Evolutionary conservation across 2,329 filamentous ascomycete species (phyloP).

Genomic region (Cercospora brassicicola): DNA sequence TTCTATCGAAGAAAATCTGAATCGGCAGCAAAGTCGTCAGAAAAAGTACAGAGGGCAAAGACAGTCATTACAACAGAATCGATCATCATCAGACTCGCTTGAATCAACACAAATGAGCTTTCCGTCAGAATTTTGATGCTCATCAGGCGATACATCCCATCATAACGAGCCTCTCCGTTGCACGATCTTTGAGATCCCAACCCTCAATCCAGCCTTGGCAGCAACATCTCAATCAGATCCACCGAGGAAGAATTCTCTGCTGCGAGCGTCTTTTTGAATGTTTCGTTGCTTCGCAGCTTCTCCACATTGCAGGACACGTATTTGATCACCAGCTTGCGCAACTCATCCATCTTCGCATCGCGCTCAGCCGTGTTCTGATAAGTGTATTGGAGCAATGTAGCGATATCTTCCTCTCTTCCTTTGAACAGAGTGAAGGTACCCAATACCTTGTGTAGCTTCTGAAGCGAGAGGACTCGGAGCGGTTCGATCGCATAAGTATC

Average conservation of each 20-base stretch:
- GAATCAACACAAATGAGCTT: too few relatives aligned
- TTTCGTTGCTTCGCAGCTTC: not conserved
- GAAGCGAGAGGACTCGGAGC: not conserved
- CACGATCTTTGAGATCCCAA: too few relatives aligned
- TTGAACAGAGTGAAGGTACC: not conserved
- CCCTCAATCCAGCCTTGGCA: not conserved
- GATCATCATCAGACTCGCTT: too few relatives aligned
- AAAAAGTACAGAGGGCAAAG: too few relatives aligned
- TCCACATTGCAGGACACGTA: not conserved
- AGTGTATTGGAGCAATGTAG: not conserved
- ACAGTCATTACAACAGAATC: too few relatives aligned
- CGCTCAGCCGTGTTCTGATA: not conserved
- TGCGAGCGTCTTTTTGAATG: not conserved
- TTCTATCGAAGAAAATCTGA: too few relatives aligned
- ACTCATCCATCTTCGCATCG: not conserved
- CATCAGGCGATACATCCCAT: too few relatives aligned
- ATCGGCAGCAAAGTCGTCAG: too few relatives aligned
- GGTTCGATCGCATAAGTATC: not conserved
- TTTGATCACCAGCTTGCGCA: not conserved
- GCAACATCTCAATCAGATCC: not conserved
- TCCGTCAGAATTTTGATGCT: too few relatives aligned
- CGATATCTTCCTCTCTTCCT: not conserved
- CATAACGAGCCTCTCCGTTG: too few relatives aligned
- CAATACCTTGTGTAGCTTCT: not conserved
- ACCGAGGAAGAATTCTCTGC: not conserved